A percentile compares a stretch with the other conserved stretches of the same genome.
Evolutionary conservation across 257 asterid genomes (phyloP).

Genomic region (Handroanthus guayacan): DNA sequence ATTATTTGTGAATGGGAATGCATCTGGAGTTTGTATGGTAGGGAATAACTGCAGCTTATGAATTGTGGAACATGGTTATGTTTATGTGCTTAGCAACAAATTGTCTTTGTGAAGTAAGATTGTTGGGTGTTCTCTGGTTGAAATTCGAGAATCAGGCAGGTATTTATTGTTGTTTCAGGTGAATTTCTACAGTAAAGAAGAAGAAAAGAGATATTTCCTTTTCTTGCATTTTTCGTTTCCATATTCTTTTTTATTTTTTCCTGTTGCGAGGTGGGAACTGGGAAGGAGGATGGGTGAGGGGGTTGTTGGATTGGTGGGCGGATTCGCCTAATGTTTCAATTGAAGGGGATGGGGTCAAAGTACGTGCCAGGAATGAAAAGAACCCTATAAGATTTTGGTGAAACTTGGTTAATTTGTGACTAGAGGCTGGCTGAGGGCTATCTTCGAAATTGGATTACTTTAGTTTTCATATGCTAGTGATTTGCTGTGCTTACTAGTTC

Average conservation of each 20-base stretch:
- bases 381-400: not conserved
- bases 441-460: not conserved
- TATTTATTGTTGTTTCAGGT: slow-evolving; percentile 27
- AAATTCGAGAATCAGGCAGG: slow-evolving; percentile 2
- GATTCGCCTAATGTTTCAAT: not conserved
- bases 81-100: not conserved
- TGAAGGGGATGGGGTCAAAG: not conserved
- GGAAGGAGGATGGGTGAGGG: no score
- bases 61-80: not conserved
- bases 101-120: slow-evolving; percentile 12
- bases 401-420: slow-evolving; percentile 15
- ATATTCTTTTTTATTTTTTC: no score
- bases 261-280: not conserved
- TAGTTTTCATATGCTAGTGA: slow-evolving; percentile 1
- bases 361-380: not conserved
- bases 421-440: slow-evolving; percentile 2
- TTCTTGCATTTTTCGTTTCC: slow-evolving; percentile 5
- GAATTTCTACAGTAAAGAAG: slow-evolving; percentile 9
- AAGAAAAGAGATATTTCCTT: not conserved
- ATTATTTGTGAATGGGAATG: slow-evolving; percentile 5
- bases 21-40: not conserved
- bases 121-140: slow-evolving; percentile 16
- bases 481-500: not conserved
- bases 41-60: slow-evolving; percentile 3
- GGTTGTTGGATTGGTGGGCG: not conserved